Evolutionary conservation across 2,329 filamentous ascomycete genomes (phyloP).

Genomic region (Clarireedia sp.): DNA sequence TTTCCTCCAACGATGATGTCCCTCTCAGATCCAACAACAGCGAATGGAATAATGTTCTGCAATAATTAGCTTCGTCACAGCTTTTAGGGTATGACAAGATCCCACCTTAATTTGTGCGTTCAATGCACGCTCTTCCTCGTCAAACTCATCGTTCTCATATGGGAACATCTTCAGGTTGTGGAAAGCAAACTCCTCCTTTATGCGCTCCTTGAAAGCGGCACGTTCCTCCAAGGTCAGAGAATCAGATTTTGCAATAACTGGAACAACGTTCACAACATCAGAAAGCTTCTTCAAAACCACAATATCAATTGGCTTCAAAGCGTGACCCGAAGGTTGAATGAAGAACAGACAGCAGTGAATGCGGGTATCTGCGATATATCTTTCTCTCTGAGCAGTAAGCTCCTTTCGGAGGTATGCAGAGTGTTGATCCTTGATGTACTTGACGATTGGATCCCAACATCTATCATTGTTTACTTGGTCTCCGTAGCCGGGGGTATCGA

Average conservation of each 20-base stretch:
- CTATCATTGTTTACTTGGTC: slow-evolving; percentile 99
- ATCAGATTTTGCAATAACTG: slow-evolving; percentile 97
- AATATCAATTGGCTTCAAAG: slow-evolving; percentile 98
- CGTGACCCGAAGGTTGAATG: slow-evolving; percentile 97
- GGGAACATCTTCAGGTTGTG: slow-evolving; percentile 99
- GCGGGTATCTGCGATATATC: slow-evolving; percentile 97
- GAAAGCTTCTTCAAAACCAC: slow-evolving; percentile 99
- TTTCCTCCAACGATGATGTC: slow-evolving; percentile 95
- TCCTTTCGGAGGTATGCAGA: slow-evolving; percentile 98
- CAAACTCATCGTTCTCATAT: slow-evolving; percentile 98
- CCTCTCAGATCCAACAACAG: slow-evolving; percentile 96
- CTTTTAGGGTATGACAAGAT: background rate
- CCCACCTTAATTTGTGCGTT: slow-evolving; percentile 94
- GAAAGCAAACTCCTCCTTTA: slow-evolving; percentile 99
- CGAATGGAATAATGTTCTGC: slow-evolving; percentile 89
- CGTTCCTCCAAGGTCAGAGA: slow-evolving; percentile 94
- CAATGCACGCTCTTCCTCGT: slow-evolving; percentile 88
- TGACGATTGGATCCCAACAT: slow-evolving; percentile 99
- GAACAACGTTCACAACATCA: slow-evolving; percentile 97
- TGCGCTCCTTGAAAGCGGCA: slow-evolving; percentile 93
- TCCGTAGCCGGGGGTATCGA: slow-evolving; percentile 96
- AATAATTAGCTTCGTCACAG: slow-evolving; percentile 29
- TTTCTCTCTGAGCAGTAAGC: slow-evolving; percentile 95
- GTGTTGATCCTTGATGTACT: slow-evolving; percentile 99
- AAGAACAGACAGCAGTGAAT: slow-evolving; percentile 99